Percentiles rank a stretch among this genome's conserved stretches.
These are phyloP conservation scores for Tylopilus vinaceipallidus DNA, from an alignment of 768 basidiomycete species.

Conservation along the genomic window DNA sequence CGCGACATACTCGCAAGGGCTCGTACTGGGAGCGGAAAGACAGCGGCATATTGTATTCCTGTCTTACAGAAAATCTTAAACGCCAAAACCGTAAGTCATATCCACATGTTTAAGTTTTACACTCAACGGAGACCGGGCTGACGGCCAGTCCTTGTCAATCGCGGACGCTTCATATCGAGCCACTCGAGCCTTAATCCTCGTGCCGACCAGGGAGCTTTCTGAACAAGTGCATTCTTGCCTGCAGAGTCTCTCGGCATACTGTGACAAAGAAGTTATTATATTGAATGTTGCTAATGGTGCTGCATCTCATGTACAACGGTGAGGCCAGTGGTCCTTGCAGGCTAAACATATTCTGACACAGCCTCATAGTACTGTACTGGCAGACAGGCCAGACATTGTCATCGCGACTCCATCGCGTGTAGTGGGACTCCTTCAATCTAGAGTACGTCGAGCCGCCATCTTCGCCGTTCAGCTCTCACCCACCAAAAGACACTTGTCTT, in stretches of 20 bases:
- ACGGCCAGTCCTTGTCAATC: constrained; percentile 32
- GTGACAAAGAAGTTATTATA: constrained; percentile 67
- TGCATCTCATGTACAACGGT: constrained; percentile 72
- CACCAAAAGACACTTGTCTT: constrained; percentile 57
- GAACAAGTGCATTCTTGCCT: constrained; percentile 84
- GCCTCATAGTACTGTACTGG: constrained; percentile 45
- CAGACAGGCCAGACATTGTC: constrained; percentile 77
- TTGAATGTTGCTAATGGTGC: constrained; percentile 79
- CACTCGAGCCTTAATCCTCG: constrained; percentile 77
- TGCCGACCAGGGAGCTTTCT: constrained; percentile 90
- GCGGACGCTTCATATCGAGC: constrained; percentile 45
- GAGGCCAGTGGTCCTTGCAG: constrained; percentile 14
- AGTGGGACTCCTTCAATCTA: constrained; percentile 65
- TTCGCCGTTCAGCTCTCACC: constrained; percentile 1
- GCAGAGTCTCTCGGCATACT: constrained; percentile 65
- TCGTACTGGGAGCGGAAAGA: constrained; percentile 95
- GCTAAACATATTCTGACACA: neutral
- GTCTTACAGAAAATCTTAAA: constrained; percentile 84
- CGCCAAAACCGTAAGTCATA: constrained; percentile 64
- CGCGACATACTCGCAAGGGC: constrained; percentile 91
- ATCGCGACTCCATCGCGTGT: constrained; percentile 76
- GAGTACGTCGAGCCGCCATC: constrained; percentile 40
- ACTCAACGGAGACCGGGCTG: neutral
- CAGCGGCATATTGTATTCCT: constrained; percentile 92
- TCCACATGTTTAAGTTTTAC: neutral